A percentile compares a stretch with the other conserved stretches of the same genome.
phyloP scores from a whole-genome alignment of 805 yeast species.

The Kazachstania taianensis region DNA sequence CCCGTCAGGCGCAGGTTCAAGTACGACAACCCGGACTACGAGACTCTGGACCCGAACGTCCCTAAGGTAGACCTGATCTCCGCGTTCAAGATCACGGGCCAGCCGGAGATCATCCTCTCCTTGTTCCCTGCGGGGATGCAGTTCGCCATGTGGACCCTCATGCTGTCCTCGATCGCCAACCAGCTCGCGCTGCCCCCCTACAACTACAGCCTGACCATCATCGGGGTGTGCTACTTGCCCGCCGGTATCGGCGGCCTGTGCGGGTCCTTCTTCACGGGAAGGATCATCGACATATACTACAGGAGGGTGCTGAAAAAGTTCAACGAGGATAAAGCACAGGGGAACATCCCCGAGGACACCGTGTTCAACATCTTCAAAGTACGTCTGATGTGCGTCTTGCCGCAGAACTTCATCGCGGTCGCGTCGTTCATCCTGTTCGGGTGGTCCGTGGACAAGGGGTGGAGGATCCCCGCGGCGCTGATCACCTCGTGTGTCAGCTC shows the following conservation, averaged over 20 bases:
- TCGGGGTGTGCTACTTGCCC: slow-evolving; percentile 66
- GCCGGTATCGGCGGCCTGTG: slow-evolving; percentile 59
- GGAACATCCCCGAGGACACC: slow-evolving; percentile 16
- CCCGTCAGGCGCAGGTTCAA: slow-evolving; percentile 16
- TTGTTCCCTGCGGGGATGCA: slow-evolving; percentile 51
- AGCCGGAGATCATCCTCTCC: slow-evolving; percentile 38
- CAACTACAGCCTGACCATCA: slow-evolving; percentile 40
- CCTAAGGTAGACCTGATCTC: slow-evolving; percentile 26
- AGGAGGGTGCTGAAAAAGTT: slow-evolving; percentile 22
- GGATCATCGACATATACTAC: slow-evolving; percentile 43
- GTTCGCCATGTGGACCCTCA: slow-evolving; percentile 62
- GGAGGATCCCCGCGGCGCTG: slow-evolving; percentile 43
- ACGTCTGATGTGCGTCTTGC: slow-evolving; percentile 39
- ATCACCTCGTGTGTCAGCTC: slow-evolving; percentile 51
- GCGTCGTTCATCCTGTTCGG: slow-evolving; percentile 48
- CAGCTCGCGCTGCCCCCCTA: slow-evolving; percentile 39
- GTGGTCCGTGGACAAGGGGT: slow-evolving; percentile 53
- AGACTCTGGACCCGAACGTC: slow-evolving; percentile 19
- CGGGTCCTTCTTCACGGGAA: slow-evolving; percentile 54
- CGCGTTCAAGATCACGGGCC: slow-evolving; percentile 36
- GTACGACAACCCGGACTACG: slow-evolving; percentile 24
- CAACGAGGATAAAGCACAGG: slow-evolving; percentile 16
- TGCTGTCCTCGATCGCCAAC: slow-evolving; percentile 53
- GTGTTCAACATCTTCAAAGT: slow-evolving; percentile 46
- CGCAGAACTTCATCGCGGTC: slow-evolving; percentile 34